A percentile compares a stretch with the other conserved stretches of the same genome.
Evolutionary conservation across 2,329 filamentous ascomycete species (phyloP).

Genomic region (Fonsecaea multimorphosa): DNA sequence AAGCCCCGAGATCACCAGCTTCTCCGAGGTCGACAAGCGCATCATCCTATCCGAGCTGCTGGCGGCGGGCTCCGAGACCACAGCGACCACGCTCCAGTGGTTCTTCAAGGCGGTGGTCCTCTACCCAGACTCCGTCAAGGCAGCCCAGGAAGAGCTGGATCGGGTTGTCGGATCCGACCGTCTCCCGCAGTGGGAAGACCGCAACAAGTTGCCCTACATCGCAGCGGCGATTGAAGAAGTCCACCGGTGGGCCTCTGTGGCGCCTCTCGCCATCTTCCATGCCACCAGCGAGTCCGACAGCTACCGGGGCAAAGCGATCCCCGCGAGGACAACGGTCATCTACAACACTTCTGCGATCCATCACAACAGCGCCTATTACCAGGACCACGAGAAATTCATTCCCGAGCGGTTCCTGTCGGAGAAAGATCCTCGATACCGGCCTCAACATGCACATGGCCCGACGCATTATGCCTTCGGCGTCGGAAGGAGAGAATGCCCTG

Average conservation of each 20-base stretch:
- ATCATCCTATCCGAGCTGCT: slow-evolving; percentile 21
- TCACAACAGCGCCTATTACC: slow-evolving; percentile 20
- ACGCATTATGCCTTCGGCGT: slow-evolving; percentile 62
- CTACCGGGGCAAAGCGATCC: slow-evolving; percentile 37
- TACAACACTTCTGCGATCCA: slow-evolving; percentile 52
- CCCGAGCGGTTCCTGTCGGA: slow-evolving; percentile 51
- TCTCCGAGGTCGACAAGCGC: slow-evolving; percentile 23
- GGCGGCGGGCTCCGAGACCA: slow-evolving; percentile 29
- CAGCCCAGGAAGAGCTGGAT: slow-evolving; percentile 47
- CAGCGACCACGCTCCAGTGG: slow-evolving; percentile 28
- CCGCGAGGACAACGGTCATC: slow-evolving; percentile 53
- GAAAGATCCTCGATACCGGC: slow-evolving; percentile 44
- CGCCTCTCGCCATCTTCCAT: slow-evolving; percentile 53
- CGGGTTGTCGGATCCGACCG: slow-evolving; percentile 39
- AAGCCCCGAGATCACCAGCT: slow-evolving; percentile 20
- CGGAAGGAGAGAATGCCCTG: slow-evolving; percentile 51
- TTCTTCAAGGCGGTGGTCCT: slow-evolving; percentile 36
- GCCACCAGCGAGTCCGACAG: slow-evolving; percentile 36
- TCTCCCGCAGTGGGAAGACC: slow-evolving; percentile 47
- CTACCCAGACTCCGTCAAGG: slow-evolving; percentile 61
- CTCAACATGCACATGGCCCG: slow-evolving; percentile 42
- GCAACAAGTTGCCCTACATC: slow-evolving; percentile 46
- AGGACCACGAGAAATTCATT: slow-evolving; percentile 45
- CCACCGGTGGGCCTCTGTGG: slow-evolving; percentile 51
- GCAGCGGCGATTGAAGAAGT: slow-evolving; percentile 50